These are phyloP conservation scores for Sordariomycetes sp. DNA, from an alignment of 2,329 filamentous ascomycete genomes.

Conservation along the genomic window DNA sequence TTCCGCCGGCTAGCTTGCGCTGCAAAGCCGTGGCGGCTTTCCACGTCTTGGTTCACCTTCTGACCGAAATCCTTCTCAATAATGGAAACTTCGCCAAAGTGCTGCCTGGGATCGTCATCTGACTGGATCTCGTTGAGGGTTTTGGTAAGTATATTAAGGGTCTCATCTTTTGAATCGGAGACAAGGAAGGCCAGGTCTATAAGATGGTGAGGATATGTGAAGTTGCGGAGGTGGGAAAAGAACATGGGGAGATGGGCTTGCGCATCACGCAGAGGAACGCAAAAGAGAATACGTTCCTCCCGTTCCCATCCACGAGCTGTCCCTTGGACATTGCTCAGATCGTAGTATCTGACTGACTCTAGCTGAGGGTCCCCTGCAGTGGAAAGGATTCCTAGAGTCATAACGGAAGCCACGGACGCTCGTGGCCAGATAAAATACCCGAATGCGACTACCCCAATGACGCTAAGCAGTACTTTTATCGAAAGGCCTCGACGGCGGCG, in stretches of 20 bases:
- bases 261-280: slow-evolving; percentile 87
- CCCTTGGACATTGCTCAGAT: slow-evolving; percentile 81
- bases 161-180: slow-evolving; percentile 92
- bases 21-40: slow-evolving; percentile 93
- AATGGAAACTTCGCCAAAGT: slow-evolving; percentile 92
- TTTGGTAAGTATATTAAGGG: slow-evolving; percentile 60
- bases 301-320: slow-evolving; percentile 90
- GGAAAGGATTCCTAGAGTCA: slow-evolving; percentile 58
- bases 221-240: slow-evolving; percentile 91
- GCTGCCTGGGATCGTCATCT: slow-evolving; percentile 63
- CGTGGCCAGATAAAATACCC: slow-evolving; percentile 64
- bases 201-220: slow-evolving; percentile 92
- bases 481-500: slow-evolving; percentile 63
- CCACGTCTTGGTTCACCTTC: slow-evolving; percentile 93
- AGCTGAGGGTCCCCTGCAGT: slow-evolving; percentile 60
- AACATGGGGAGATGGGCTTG: slow-evolving; percentile 92
- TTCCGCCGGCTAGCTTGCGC: slow-evolving; percentile 89
- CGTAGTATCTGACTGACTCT: slow-evolving; percentile 94
- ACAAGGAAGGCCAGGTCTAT: slow-evolving; percentile 95
- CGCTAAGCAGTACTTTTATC: slow-evolving; percentile 47
- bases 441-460: slow-evolving; percentile 49
- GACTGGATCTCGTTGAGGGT: slow-evolving; percentile 70
- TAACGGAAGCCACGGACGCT: slow-evolving; percentile 45
- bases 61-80: slow-evolving; percentile 99
- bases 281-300: slow-evolving; percentile 88